Evolutionary conservation across 495 filamentous ascomycete species (phyloP).

Genomic region (Venustampulla echinocandica): DNA sequence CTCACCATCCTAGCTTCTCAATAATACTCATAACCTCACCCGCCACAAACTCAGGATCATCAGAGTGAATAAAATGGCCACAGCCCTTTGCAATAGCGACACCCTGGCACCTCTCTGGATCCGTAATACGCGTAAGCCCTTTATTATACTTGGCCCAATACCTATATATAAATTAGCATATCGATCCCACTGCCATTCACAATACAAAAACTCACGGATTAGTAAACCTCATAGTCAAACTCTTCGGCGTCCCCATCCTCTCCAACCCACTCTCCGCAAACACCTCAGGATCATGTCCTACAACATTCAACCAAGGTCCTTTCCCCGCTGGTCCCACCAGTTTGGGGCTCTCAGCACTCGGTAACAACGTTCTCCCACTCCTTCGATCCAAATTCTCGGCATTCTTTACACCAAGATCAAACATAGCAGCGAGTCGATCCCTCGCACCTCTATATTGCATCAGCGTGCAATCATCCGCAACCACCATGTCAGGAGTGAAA

Average conservation of each 20-base stretch:
- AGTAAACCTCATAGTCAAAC: conserved; percentile 6
- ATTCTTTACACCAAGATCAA: conserved; percentile 47
- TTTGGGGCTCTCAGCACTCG: conserved; percentile 36
- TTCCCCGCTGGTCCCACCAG: conserved; percentile 32
- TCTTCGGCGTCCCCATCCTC: conserved; percentile 23
- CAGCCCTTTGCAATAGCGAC: conserved; percentile 44
- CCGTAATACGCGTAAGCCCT: conserved; percentile 41
- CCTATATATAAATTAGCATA: conserved; percentile 39
- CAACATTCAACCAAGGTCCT: conserved; percentile 42
- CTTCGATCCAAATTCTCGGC: conserved; percentile 46
- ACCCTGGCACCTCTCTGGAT: conserved; percentile 29
- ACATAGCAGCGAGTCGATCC: conserved; percentile 30
- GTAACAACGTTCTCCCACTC: conserved; percentile 40
- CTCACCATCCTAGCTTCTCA: conserved; percentile 16
- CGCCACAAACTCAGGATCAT: conserved; percentile 50
- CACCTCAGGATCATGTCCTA: conserved; percentile 51
- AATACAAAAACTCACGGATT: conserved; percentile 27
- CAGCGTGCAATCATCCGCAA: conserved; percentile 37
- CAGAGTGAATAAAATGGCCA: conserved; percentile 56
- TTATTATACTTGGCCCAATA: conserved; percentile 50
- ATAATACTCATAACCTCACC: conserved; percentile 37
- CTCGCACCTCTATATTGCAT: conserved; percentile 39
- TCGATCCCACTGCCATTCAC: not conserved
- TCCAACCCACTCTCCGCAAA: conserved; percentile 45
- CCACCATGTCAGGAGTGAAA: conserved; percentile 32